Base-by-base conservation (phyloP, 768 basidiomycete species). In the Suillus subalutaceus region DNA sequence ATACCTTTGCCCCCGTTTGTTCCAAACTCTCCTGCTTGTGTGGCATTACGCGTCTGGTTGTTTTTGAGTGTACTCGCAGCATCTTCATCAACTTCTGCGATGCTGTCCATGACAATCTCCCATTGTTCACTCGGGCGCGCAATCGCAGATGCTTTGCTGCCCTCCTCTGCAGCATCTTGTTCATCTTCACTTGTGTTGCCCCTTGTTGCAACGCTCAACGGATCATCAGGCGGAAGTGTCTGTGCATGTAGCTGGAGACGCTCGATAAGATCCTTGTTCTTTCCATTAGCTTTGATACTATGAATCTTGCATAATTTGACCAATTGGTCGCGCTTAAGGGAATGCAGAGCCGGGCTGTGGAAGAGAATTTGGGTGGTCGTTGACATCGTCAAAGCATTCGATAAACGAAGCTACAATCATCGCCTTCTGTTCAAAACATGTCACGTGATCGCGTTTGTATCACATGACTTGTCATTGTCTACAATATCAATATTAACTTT, bases 31-130 rank as follows among this genome's bases (percentile, higher is more conserved):
- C 85, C 85, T 41, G 84, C 77, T 46, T 72, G 73, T 63, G 79
- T 71, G 48, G 72, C 57, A 65, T 66, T 69, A 83, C 87, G 52
- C 83, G 82, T 72, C 80, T 83, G 7, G 80, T 82, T 41, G 81
- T 83, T 67, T 71, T 78, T 71, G 18, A 77, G 72, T 6, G 69
- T 69, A 3, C 53, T 62, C 30, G 10, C 58, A 58, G 72, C 68
- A 46, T 73, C 73, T 67, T 91, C 90, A 43, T 90, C 89, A 20
- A 81, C 76, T 65, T 93, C 92, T 61, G 85, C 80, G 44, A 91
- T 93, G 66, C 86, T 86, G 63, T 94, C 92, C 88, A 94, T 93
- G n/a, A 93, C 86, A 66, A 94, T 79, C 72, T 92, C 91, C 92
- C 93, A 94, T 70, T 90, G 89, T 71, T 92, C 90, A 72, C 91